Evolutionary conservation across 2,329 filamentous ascomycete genomes (phyloP), one percentile per base, ranked within the genome.

Genomic region (Huntiella decipiens): DNA sequence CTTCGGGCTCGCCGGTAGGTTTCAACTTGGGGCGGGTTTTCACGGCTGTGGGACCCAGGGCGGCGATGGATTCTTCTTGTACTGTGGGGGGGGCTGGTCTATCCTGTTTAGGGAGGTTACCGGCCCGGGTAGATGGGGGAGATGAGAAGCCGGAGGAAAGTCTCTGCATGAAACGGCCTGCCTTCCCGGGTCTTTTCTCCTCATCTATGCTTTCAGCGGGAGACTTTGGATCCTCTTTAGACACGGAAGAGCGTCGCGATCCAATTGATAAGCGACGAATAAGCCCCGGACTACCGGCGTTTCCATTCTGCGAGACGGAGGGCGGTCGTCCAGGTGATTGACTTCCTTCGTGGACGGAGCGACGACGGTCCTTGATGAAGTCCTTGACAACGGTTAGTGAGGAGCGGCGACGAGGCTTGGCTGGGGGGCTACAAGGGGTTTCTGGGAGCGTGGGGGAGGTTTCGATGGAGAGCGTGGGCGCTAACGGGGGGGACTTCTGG

Each of bases 221-320:
- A 11, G 37, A 45, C 33, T 42, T 40, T n/a, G 60, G 63, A 38
- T 53, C 52, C 11, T 70, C 70, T 37, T 63, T 64, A 51, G 63
- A 68, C 17, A 67, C 58, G 1, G 70, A 72, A 4, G 73, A 75
- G 52, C 59, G 66, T 42, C 62, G 68, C 57, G 66, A 82, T 61
- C 65, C 80, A 63, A 70, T 82, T 63, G 67, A 91, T 63, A 65
- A 68, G 59, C 66, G 83, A 54, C 59, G 74, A 55, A 58, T 70
- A 66, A 63, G 70, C 56, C 60, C 74, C 62, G 49, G 72, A 8
- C 28, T 46, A 3, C 15, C 33, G 57, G 52, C 50, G 49, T 58
- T 49, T 50, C 58, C 60, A 55, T 66, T 63, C 54, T 68, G 65
- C 39, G 60, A 56, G 3, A 43, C 41, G 47, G 66, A 69, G 54